Evolutionary conservation across 2,329 filamentous ascomycete species (phyloP), one percentile per base, ranked within the genome.

Genomic region (Colletotrichum eleusines): DNA sequence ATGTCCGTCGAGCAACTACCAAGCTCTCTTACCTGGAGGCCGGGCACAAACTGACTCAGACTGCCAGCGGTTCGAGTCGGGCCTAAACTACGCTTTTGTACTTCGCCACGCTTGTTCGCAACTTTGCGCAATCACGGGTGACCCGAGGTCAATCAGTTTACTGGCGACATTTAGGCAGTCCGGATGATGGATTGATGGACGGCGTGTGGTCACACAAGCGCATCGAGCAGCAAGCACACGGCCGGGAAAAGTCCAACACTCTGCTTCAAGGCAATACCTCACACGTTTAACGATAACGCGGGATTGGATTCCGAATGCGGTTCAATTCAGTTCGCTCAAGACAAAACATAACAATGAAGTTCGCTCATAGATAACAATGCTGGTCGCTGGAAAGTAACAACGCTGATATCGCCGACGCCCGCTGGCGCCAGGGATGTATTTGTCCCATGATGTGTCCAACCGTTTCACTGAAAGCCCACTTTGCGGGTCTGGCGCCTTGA

Each of bases 11-110:
- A 48, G 42, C 53, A 50, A 23, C 61, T 23, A 57, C 55, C 67
- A 57, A 61, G 48, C 35, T 42, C 38, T 35, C 28, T 28, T 50
- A 2, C 48, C 23, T n/a, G 31, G 31, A 7, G 31, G 31, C 4
- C 23, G 9, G 40, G 62, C 50, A 66, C 57, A 11, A 26, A 70
- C n/a, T 61, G 55, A 57, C 63, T 66, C 63, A 55, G 42, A 51
- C 42, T 11, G 65, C 28, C 26, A 50, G 28, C 28, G 44, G n/a
- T 33, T 9, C 3, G 5, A 35, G 20, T 23, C 28, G 11, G 4
- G 26, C n/a, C 31, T 31, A 33, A n/a, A 38, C 33, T 44, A 14
- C n/a, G 44, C 46, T 63, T 42, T 33, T 23, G 20, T 35, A 31
- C 14, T 33, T 28, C 8, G n/a, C 20, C 51, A 20, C 35, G 26